Percentiles rank a stretch among this genome's conserved stretches.
Evolutionary conservation across 176 grass and related monocot genomes (phyloP).

Genomic region (Zea luxurians): DNA sequence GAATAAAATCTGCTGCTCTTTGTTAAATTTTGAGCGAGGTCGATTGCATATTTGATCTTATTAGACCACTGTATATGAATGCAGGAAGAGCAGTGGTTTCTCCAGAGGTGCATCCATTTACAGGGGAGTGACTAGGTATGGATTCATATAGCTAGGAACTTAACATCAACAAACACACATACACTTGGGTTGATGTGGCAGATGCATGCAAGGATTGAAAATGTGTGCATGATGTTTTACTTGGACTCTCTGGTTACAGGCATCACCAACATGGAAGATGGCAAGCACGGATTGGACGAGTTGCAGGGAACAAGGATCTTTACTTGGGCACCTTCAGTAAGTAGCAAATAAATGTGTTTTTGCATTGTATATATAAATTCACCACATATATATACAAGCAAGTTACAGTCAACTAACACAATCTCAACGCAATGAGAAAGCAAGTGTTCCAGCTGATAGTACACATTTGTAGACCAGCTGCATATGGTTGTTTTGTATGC

Average conservation of each 20-base stretch:
- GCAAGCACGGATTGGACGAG: slow-evolving; percentile 86
- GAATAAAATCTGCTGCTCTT: neutral
- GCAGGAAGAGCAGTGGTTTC: slow-evolving; percentile 82
- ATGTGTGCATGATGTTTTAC: neutral
- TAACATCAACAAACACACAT: neutral
- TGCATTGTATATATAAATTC: neutral
- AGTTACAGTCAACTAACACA: neutral
- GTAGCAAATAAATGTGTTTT: slow-evolving; percentile 21
- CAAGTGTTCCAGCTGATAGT: neutral
- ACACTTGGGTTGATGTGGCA: neutral
- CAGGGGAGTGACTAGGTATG: slow-evolving; percentile 80
- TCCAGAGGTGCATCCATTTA: slow-evolving; percentile 84
- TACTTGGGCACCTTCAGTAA: slow-evolving; percentile 86
- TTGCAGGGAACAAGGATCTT: slow-evolving; percentile 89
- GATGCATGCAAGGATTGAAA: neutral
- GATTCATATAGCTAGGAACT: neutral
- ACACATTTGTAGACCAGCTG: neutral
- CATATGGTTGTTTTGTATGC: neutral
- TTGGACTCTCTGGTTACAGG: slow-evolving; percentile 32
- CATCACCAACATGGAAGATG: slow-evolving; percentile 91
- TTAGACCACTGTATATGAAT: neutral
- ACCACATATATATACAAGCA: neutral
- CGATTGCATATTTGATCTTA: neutral
- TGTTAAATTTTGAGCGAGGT: neutral
- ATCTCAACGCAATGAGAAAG: neutral